Evolutionary conservation across 1,139 yeast genomes (phyloP), one percentile per base, ranked within the genome.

Genomic region (Geotrichum klebahnii): DNA sequence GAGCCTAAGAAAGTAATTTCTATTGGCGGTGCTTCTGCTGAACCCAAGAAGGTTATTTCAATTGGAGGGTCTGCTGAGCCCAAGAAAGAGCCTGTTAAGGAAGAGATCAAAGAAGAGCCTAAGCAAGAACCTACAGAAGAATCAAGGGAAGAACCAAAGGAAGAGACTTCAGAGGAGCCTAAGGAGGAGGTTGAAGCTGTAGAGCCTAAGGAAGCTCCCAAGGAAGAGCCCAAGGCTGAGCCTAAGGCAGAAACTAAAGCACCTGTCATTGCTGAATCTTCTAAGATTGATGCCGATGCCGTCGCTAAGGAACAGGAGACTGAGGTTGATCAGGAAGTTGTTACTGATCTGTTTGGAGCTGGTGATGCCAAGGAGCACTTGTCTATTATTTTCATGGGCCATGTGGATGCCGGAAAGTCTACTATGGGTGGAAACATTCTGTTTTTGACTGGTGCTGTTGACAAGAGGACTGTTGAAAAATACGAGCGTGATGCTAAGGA

Each of bases 361-460:
- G 95, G 95, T 64, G 67, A 57, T 39, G 63, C 62, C 44, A 94
- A 94, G 71, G 97, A 90, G 67, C 98, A 94, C 71, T 80, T 92
- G 65, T 89, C 97, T 32, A 84, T 92, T 63, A 89, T 92, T 64
- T 92, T 92, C 71, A 94, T 92, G 97, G 99, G 99, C 61, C 99
- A 92, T 68, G 99, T 92, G 61, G 99, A 92, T 77, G 98, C 98
- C 38, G 99, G 99, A 67, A 92, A 92, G 72, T 88, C 97, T 50
- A 92, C 99, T 57, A 89, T 94, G 96, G 98, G 98, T 67, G 99
- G 99, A 72, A 92, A 92, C 70, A 76, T 92, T 62, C 78, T 92
- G 59, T 92, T 78, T 68, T 76, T 92, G 65, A 90, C 97, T 35
- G 97, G 97, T 54, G 87, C 97, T 43, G 98, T 92, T 53, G 98